Evolutionary conservation across 352 stramenopile species (phyloP).

Genomic region (Pythium brachiatum): DNA sequence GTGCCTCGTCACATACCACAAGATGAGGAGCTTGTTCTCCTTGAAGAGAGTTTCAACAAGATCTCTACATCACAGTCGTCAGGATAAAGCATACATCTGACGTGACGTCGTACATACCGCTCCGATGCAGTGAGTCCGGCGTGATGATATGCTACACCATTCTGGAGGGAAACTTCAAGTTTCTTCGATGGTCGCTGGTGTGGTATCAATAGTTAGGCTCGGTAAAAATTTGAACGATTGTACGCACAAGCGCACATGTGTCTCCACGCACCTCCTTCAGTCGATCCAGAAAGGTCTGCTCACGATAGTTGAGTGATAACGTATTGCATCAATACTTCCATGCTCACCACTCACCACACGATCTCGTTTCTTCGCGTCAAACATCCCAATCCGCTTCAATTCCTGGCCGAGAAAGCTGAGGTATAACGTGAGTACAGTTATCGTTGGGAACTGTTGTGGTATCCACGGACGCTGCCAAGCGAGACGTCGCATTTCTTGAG

Average conservation of each 20-base stretch:
- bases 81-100: too few species aligned
- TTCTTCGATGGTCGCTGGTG: slow-evolving; percentile 4
- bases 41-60: slow-evolving; percentile 34
- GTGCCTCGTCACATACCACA: slow-evolving; percentile 32
- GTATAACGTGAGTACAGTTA: neutral
- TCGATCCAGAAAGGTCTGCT: neutral
- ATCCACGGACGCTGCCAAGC: slow-evolving; percentile 25
- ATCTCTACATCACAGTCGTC: slow-evolving; percentile 9
- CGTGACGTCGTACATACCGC: slow-evolving; percentile 17
- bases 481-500: slow-evolving; percentile 27
- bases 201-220: too few species aligned
- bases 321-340: too few species aligned
- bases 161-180: slow-evolving; percentile 5
- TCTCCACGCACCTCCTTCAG: neutral
- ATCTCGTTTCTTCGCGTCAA: slow-evolving; percentile 16
- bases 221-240: too few species aligned
- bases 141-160: slow-evolving; percentile 41
- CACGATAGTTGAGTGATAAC: neutral
- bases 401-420: slow-evolving; percentile 14
- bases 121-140: slow-evolving; percentile 28
- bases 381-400: slow-evolving; percentile 5
- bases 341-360: slow-evolving; percentile 3
- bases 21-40: slow-evolving; percentile 24
- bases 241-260: too few species aligned
- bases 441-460: too few species aligned